Conservation (phyloP, 208 protist species). For the Lotmaria passim region DNA sequence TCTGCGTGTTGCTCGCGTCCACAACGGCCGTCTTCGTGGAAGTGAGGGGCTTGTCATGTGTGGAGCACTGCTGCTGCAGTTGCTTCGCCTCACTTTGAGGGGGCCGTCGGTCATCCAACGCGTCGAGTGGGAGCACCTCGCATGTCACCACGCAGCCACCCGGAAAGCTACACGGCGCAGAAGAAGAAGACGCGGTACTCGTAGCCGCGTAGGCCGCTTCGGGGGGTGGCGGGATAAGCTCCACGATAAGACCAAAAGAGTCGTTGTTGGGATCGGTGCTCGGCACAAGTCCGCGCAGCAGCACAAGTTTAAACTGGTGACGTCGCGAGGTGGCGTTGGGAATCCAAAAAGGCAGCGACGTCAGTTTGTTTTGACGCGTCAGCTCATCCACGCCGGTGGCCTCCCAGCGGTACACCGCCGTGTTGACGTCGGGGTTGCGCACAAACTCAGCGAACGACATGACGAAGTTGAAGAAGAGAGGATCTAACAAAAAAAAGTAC, state of each 20-base stretch:
- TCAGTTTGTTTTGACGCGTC: conserved; percentile 78
- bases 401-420: conserved; percentile 59
- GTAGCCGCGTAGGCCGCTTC: background rate
- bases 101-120: background rate
- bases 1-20: conserved; percentile 33
- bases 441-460: conserved; percentile 61
- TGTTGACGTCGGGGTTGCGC: conserved; percentile 53
- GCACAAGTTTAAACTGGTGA: conserved; percentile 75
- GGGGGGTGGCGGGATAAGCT: conserved; percentile 68
- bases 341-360: conserved; percentile 80
- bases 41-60: conserved; percentile 27
- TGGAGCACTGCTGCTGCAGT: background rate
- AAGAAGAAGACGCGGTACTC: background rate
- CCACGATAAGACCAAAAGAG: conserved; percentile 61
- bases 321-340: conserved; percentile 54
- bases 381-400: conserved; percentile 50
- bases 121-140: conserved; percentile 37
- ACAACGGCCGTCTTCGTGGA: conserved; percentile 37
- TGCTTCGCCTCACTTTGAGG: background rate
- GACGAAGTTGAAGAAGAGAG: background rate
- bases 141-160: conserved; percentile 59
- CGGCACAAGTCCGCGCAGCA: conserved; percentile 65
- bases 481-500: background rate
- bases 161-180: conserved; percentile 32
- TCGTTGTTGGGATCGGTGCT: conserved; percentile 36